Evolutionary conservation across 2,329 filamentous ascomycete genomes (phyloP), one percentile per base, ranked within the genome.

Genomic region (Colletotrichum plurivorum): DNA sequence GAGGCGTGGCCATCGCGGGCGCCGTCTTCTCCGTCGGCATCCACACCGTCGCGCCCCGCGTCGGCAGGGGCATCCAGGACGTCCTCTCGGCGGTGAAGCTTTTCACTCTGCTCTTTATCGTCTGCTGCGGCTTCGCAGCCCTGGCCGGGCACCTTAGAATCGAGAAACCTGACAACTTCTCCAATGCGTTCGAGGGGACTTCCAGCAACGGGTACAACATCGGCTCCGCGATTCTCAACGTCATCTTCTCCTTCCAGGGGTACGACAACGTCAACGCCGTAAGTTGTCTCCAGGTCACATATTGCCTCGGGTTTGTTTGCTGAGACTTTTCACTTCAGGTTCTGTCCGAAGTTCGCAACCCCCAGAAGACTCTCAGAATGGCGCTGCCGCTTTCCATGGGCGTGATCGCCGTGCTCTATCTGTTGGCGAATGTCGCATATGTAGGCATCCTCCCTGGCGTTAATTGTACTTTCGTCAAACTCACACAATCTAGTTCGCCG

Each of bases 191-290:
- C 5, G 67, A 46, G 10, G 67, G 67, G 7, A 69, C 67, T 4
- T 66, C 67, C 1, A 69, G 18, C 4, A 69, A 57, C 56, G 67
- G 67, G 1, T 69, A 69, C 39, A 69, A 69, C 20, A 70, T 70
- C 3, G 63, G 67, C n/a, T 45, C 67, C 6, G 56, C 63, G 5
- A 61, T 70, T 9, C 63, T 70, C 16, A 67, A 70, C 10, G 67
- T 67, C 22, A 70, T 70, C 27, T 70, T 70, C 16, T 70, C 67
- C 0, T 70, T 70, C 8, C 55, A 66, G 13, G 67, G 67, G 7
- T 70, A 70, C 46, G 67, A 70, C 13, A 70, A 70, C 20, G 53
- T 67, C 52, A 70, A 70, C 18, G 56, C 67, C 18, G 63, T 64
- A 31, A 31, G 60, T 20, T 4, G 31, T 6, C 1, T 43, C 20